These are phyloP conservation scores for Thyridium curvatum DNA, from an alignment of 2,329 filamentous ascomycete genomes.

Conservation along the genomic window DNA sequence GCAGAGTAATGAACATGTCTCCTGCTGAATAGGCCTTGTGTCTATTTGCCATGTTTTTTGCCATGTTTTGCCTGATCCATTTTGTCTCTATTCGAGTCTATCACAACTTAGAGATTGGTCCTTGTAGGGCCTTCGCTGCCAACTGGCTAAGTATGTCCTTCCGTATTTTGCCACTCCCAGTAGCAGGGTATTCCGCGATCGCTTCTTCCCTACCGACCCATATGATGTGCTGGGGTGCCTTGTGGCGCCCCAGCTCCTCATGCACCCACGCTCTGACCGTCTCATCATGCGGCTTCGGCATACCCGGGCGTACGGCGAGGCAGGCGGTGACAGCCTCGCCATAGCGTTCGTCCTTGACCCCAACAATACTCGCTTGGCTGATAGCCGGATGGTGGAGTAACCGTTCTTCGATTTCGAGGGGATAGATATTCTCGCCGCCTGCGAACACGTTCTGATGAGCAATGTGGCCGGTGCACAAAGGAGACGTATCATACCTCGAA, in stretches of 20 bases:
- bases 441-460: too few species aligned
- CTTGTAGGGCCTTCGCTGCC: conserved; percentile 23
- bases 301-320: too few species aligned
- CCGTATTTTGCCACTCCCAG: conserved; percentile 93
- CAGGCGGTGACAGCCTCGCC: conserved; percentile 77
- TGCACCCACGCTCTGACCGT: conserved; percentile 65
- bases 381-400: conserved; percentile 67
- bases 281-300: too few species aligned
- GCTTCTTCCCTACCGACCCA: conserved; percentile 48
- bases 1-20: too few species aligned
- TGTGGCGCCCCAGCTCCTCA: conserved; percentile 60
- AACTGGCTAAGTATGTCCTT: conserved; percentile 78
- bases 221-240: conserved; percentile 87
- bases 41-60: too few species aligned
- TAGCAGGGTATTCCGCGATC: conserved; percentile 69
- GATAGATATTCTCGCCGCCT: conserved; percentile 89
- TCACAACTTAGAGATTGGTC: too few species aligned
- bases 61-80: too few species aligned
- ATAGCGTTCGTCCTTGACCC: conserved; percentile 72
- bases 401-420: conserved; percentile 85
- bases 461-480: too few species aligned
- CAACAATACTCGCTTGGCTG: conserved; percentile 74
- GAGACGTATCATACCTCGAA: conserved; percentile 58
- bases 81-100: too few species aligned
- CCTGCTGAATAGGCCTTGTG: too few species aligned